Conservation (phyloP, 495 filamentous ascomycete species). For the Aspergillus affinis region DNA sequence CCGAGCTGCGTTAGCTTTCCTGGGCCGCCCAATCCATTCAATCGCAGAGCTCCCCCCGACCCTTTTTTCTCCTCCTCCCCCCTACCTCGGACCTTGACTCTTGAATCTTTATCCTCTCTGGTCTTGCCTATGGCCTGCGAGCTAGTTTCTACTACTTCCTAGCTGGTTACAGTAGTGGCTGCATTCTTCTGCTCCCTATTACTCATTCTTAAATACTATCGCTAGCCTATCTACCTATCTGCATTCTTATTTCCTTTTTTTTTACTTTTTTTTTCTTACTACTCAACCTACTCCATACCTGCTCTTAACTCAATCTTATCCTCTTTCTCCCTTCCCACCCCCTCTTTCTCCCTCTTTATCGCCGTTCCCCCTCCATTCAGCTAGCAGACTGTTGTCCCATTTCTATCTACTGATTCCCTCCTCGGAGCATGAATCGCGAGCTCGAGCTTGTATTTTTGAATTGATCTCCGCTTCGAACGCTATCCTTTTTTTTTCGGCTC, state of each 20-base stretch:
- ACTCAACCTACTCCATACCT: constrained; percentile 16
- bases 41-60: background rate
- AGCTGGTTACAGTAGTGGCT: background rate
- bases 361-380: background rate
- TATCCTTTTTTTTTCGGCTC: background rate
- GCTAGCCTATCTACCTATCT: constrained; percentile 6
- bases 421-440: background rate
- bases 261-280: constrained; percentile 8
- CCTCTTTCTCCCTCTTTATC: background rate
- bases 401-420: background rate
- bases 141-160: too few relatives aligned
- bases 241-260: constrained; percentile 5
- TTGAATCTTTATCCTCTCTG: too few relatives aligned
- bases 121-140: too few relatives aligned
- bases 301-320: constrained; percentile 13
- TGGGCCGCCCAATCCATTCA: background rate
- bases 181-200: background rate
- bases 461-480: background rate
- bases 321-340: constrained; percentile 7
- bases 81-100: too few relatives aligned
- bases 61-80: background rate
- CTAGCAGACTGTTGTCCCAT: background rate
- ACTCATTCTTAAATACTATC: constrained; percentile 5
- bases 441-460: background rate
- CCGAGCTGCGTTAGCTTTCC: background rate